A percentile compares a stretch with the other conserved stretches of the same genome.
Evolutionary conservation across 495 filamentous ascomycete species (phyloP).

Genomic region (Hypoxylon trugodes): DNA sequence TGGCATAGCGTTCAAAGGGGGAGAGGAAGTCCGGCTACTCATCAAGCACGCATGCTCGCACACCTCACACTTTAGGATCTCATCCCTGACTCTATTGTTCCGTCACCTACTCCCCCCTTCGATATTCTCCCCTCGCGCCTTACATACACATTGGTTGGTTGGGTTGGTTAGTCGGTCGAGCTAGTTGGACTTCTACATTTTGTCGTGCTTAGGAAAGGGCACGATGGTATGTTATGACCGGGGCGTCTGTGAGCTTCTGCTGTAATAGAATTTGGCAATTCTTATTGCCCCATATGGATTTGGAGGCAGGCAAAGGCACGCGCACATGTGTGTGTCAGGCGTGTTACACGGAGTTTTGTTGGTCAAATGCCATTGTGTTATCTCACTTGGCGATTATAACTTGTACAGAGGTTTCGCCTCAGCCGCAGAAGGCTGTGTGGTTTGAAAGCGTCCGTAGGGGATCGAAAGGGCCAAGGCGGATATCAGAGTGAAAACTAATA

Average conservation of each 20-base stretch:
- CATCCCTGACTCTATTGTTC: not conserved
- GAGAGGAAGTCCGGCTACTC: slow-evolving; percentile 20
- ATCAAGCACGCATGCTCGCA: slow-evolving; percentile 20
- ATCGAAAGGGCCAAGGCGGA: slow-evolving; percentile 4
- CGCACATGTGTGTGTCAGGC: slow-evolving; percentile 3
- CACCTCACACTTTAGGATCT: slow-evolving; percentile 13
- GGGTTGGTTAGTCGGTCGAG: slow-evolving; percentile 20
- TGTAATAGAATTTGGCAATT: slow-evolving; percentile 39
- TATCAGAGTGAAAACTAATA: slow-evolving; percentile 28
- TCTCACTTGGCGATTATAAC: slow-evolving; percentile 35
- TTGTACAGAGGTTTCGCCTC: slow-evolving; percentile 24
- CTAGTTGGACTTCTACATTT: slow-evolving; percentile 32
- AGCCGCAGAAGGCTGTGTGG: slow-evolving; percentile 2
- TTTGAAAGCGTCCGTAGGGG: slow-evolving; percentile 9
- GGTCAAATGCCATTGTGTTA: slow-evolving; percentile 21
- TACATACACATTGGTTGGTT: slow-evolving; percentile 20
- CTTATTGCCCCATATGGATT: slow-evolving; percentile 22
- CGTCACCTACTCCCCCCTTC: slow-evolving; percentile 3
- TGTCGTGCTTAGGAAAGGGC: slow-evolving; percentile 32
- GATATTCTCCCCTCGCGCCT: slow-evolving; percentile 15
- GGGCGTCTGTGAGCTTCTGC: slow-evolving; percentile 34
- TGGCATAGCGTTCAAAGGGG: slow-evolving; percentile 33
- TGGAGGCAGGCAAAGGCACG: slow-evolving; percentile 17
- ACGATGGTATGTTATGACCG: slow-evolving; percentile 34
- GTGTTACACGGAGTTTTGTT: slow-evolving; percentile 28